Base-by-base conservation (phyloP, 208 protist species). In the Naegleria gruberi region DNA sequence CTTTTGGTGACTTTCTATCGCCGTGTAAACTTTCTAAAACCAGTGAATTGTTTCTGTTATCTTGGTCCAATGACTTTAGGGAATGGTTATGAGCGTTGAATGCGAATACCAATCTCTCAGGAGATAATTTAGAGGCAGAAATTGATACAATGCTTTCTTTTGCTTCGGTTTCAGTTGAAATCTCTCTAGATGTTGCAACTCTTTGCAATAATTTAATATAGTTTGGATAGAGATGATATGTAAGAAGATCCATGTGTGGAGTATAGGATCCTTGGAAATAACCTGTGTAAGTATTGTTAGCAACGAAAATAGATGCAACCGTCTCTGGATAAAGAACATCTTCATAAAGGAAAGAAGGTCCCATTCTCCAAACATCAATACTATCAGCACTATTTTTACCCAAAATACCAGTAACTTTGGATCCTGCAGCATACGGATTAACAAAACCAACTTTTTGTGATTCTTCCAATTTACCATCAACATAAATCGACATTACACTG, bases 221-320 rank as follows among this genome's bases (percentile, higher is more conserved):
- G 40, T 87, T 87, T n/a, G 41, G 19, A 41, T 45, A 55, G 1
- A 87, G n/a, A 40, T 87, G 83, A 5, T 55, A 30, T n/a, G 43
- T 55, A 6, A 87, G n/a, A 23, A 55, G 17, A 87, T 87, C 12
- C 83, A 87, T 55, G 37, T 46, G 8, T 5, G 83, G 30, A 10
- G 42, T 41, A 51, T 55, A 87, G 37, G 8, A 40, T 41, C 83
- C 83, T 87, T 87, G 83, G 42, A 42, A 87, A 55, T 87, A 87
- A 45, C 83, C 83, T n/a, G 19, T 55, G 40, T 87, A 87, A 34
- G 12, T 41, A 41, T 19, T 30, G 37, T 17, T 23, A 40, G 83
- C 83, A 15, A 87, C 43, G 40, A 57, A 87, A 4, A 87, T 47
- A 4, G 17, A 55, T 41, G 41, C 43, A 0, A 87, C 34, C 17